Evolutionary conservation across 1,284 basidiomycete genomes (phyloP).

Genomic region (Trichosporon faecale): DNA sequence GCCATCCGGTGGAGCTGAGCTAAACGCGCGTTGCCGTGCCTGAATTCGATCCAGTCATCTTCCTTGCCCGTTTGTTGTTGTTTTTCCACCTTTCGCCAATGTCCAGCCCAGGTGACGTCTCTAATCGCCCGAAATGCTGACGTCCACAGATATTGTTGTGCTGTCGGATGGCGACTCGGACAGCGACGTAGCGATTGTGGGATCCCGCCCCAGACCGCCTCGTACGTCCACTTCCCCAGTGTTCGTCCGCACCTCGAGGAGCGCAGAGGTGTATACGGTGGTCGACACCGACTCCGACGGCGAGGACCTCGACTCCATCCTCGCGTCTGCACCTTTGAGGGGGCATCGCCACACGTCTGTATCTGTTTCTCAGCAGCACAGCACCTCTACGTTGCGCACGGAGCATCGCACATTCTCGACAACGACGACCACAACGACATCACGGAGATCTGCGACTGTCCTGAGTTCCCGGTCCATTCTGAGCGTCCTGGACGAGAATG

Average conservation of each 20-base stretch:
- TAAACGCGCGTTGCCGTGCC: background rate
- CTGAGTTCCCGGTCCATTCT: background rate
- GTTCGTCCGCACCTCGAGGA: conserved; percentile 13
- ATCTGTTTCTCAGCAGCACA: background rate
- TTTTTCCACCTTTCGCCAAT: background rate
- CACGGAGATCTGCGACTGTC: background rate
- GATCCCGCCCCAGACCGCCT: background rate
- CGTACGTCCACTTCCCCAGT: conserved; percentile 6
- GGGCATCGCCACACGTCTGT: background rate
- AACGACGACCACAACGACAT: background rate
- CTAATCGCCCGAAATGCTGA: background rate
- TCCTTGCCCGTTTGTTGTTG: background rate
- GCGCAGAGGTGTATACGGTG: background rate
- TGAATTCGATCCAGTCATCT: conserved; percentile 4
- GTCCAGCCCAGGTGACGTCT: background rate
- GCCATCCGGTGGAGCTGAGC: background rate
- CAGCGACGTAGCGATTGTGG: conserved; percentile 15
- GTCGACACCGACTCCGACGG: conserved; percentile 10
- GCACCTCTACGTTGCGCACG: background rate
- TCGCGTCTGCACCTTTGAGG: background rate
- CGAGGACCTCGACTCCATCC: background rate
- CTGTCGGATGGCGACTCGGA: conserved; percentile 18
- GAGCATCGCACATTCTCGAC: background rate
- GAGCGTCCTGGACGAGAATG: background rate
- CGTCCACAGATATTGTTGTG: conserved; percentile 14